Evolutionary conservation across 1,139 yeast species (phyloP).

Genomic region (Geotrichum klebahnii): DNA sequence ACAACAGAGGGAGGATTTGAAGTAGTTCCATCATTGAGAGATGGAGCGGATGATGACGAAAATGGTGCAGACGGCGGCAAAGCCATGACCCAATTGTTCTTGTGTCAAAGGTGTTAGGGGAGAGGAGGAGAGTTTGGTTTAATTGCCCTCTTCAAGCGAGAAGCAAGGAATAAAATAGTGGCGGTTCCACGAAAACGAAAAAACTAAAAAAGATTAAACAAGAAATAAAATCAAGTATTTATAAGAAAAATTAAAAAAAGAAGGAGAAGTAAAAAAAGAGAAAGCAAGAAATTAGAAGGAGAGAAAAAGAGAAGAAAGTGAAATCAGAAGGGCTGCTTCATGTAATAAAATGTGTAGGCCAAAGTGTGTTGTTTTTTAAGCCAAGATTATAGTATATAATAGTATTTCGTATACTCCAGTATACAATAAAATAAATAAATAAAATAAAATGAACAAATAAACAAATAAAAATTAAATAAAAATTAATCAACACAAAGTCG

Average conservation of each 20-base stretch:
- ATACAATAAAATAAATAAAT: too few relatives aligned
- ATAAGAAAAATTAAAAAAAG: background rate
- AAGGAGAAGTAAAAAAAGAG: background rate
- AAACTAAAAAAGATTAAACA: background rate
- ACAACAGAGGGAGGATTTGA: slow-evolving; percentile 10
- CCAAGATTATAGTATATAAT: too few relatives aligned
- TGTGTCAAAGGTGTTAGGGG: background rate
- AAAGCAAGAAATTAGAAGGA: background rate
- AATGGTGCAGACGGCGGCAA: background rate
- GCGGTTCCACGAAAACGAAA: background rate
- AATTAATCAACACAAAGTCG: too few relatives aligned
- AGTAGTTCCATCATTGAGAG: background rate
- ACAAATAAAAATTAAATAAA: too few relatives aligned
- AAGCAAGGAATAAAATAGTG: background rate
- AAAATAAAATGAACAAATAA: too few relatives aligned
- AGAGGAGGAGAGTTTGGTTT: background rate
- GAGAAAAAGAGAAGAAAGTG: background rate
- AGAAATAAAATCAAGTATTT: background rate
- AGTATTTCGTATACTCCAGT: too few relatives aligned
- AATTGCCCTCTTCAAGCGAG: too few relatives aligned
- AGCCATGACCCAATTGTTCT: slow-evolving; percentile 6
- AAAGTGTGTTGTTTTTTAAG: background rate
- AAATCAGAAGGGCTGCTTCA: background rate
- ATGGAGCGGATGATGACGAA: background rate
- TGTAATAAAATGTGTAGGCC: background rate